Evolutionary conservation across 2,329 filamentous ascomycete species (phyloP), one percentile per base, ranked within the genome.

Genomic region (Cladosporium sp.): DNA sequence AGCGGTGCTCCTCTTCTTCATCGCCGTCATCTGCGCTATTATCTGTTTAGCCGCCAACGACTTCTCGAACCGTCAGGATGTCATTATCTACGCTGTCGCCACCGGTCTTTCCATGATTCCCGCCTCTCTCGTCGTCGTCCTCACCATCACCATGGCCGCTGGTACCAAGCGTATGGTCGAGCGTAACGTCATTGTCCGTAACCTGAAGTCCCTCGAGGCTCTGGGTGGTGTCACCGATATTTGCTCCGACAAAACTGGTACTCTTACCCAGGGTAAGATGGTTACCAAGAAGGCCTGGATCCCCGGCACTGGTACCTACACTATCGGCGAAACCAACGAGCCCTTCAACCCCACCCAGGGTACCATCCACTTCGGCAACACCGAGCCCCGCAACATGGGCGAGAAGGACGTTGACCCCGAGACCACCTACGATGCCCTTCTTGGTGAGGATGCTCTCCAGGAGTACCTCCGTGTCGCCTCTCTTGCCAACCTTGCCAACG

Each of bases 1-100:
- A 61, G 89, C 90, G 22, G 82, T 93, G 38, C 65, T 88, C 3
- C 79, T 95, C 2, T 94, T 95, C 62, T 82, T 77, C 40, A 78
- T 89, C 43, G 90, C 84, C 2, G 78, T 88, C 11, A 59, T 87
- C 20, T 84, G 83, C 54, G 83, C 83, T 7, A 78, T 88, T 56
- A 80, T 88, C 57, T 83, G 86, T 33, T 75, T 86, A 39, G 83
- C 73, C 6, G 79, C 83, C 48, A 86, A 85, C 65, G 58, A 74
- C 1, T 67, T 67, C 56, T 54, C 79, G 74, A n/a, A 73, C 73
- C 41, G 49, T 11, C 72, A 74, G 22, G 79, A 84, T 56, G 80
- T 85, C 53, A 80, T 85, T 56, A 84, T 86, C 53, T 75, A 87
- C 38, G 84, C 79, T 2, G 79, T 83, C 7, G 78, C 78, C n/a